Percentiles rank a stretch among this genome's conserved stretches.
Conservation (phyloP, 768 basidiomycete species). For the Leccinum aurantiacum region DNA sequence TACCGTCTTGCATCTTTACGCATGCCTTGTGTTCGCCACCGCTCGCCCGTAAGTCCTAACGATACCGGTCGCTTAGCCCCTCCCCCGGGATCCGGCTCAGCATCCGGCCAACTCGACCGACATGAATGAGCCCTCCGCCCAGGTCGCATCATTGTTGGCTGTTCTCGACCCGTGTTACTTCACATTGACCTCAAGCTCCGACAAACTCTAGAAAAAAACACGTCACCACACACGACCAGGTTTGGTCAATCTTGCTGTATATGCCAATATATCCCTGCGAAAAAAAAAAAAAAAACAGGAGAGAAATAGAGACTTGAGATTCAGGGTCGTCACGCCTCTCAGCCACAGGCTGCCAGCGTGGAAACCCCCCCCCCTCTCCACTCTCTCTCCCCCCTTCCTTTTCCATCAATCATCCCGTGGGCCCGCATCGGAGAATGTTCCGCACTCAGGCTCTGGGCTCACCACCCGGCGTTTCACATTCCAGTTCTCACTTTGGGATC, state of each 20-base stretch:
- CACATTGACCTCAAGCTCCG: conserved; percentile 20
- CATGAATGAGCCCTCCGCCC: conserved; percentile 29
- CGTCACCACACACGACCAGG: not conserved
- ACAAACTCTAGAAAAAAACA: conserved; percentile 1
- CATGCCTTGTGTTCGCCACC: not conserved
- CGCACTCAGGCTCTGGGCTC: conserved; percentile 1
- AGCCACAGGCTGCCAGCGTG: conserved; percentile 14
- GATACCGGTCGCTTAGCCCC: not conserved
- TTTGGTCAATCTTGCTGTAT: not conserved
- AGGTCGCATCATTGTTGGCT: conserved; percentile 21
- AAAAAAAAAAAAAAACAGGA: not conserved
- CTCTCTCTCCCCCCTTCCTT: not conserved
- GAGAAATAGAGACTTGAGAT: not conserved
- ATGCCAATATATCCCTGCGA: not conserved
- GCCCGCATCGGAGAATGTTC: conserved; percentile 15
- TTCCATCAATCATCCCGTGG: not conserved
- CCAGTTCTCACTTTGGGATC: not conserved
- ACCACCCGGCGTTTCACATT: conserved; percentile 10
- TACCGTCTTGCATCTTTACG: not conserved
- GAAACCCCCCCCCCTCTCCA: conserved; percentile 14
- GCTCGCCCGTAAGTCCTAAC: not conserved
- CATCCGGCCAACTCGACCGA: not conserved
- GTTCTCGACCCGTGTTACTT: conserved; percentile 16
- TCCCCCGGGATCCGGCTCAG: conserved; percentile 11
- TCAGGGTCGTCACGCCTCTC: conserved; percentile 28